Conservation (phyloP, 371 early-diverging fungal species). For the Mucor piriformis region DNA sequence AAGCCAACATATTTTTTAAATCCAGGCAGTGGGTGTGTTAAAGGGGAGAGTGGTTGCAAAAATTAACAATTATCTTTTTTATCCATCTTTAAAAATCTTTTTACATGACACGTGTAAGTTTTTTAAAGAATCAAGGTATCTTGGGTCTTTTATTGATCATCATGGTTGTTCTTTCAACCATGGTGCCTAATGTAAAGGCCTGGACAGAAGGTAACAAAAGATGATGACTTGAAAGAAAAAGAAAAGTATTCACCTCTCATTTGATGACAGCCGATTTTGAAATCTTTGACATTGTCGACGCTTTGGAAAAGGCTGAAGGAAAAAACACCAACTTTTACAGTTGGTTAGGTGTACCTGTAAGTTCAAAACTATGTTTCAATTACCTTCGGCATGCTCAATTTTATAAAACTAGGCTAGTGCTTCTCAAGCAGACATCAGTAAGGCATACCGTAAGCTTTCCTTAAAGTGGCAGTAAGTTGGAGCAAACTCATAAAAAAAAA, state of each 20-base stretch:
- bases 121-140: constrained; percentile 12
- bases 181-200: constrained; percentile 34
- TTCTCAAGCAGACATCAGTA: constrained; percentile 74
- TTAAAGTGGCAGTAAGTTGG: constrained; percentile 84
- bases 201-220: constrained; percentile 32
- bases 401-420: constrained; percentile 56
- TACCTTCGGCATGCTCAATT: too few relatives aligned
- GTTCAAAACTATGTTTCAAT: constrained; percentile 11
- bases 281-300: constrained; percentile 85
- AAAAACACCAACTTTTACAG: constrained; percentile 63
- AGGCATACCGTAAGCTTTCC: constrained; percentile 89
- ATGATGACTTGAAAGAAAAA: constrained; percentile 4
- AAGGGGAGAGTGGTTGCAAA: background rate
- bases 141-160: constrained; percentile 23
- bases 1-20: too few relatives aligned
- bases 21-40: background rate
- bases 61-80: background rate
- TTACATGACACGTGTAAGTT: constrained; percentile 21
- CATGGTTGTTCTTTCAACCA: constrained; percentile 19
- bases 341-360: constrained; percentile 56
- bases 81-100: background rate
- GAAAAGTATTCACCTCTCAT: background rate
- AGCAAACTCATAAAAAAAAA: background rate
- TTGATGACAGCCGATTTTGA: constrained; percentile 70
- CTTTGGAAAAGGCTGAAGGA: constrained; percentile 72